Evolutionary conservation across 345 rosid species (phyloP).

Genomic region (Populus simonii): DNA sequence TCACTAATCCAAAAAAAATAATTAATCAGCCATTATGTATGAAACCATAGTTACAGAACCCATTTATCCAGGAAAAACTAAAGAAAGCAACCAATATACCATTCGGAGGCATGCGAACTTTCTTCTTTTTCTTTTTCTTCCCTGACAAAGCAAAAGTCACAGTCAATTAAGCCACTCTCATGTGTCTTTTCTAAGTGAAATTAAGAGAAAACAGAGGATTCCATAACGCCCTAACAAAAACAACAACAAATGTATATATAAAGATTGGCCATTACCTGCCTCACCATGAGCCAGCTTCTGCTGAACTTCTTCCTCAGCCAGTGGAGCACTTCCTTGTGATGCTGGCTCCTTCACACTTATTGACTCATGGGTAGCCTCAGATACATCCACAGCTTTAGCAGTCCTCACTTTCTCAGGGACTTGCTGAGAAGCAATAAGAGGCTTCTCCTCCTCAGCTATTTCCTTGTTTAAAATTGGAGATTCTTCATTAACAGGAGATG

Average conservation of each 20-base stretch:
- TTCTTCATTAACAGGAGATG: slow-evolving; percentile 34
- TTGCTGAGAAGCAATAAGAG: slow-evolving; percentile 36
- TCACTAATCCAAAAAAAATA: neutral
- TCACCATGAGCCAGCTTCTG: slow-evolving; percentile 34
- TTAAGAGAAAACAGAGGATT: neutral
- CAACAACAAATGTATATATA: neutral
- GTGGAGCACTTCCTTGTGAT: slow-evolving; percentile 48
- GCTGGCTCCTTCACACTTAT: slow-evolving; percentile 66
- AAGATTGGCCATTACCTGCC: slow-evolving; percentile 14
- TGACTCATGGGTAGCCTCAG: slow-evolving; percentile 69
- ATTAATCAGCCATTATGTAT: no score
- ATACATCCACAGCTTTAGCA: slow-evolving; percentile 47
- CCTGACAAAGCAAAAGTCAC: slow-evolving; percentile 40
- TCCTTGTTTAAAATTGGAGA: slow-evolving; percentile 35
- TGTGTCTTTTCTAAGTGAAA: neutral
- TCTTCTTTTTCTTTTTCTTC: slow-evolving; percentile 84
- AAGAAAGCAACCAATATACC: slow-evolving; percentile 28
- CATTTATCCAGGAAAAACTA: neutral
- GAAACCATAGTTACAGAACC: slow-evolving; percentile 7
- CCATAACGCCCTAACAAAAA: neutral
- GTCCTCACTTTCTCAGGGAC: slow-evolving; percentile 41
- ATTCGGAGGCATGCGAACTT: slow-evolving; percentile 56
- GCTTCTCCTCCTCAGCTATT: slow-evolving; percentile 40
- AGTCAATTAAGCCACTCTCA: neutral
- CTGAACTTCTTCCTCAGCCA: slow-evolving; percentile 37